Evolutionary conservation across 2,329 filamentous ascomycete genomes (phyloP).

Genomic region (Clonostachys byssicola): DNA sequence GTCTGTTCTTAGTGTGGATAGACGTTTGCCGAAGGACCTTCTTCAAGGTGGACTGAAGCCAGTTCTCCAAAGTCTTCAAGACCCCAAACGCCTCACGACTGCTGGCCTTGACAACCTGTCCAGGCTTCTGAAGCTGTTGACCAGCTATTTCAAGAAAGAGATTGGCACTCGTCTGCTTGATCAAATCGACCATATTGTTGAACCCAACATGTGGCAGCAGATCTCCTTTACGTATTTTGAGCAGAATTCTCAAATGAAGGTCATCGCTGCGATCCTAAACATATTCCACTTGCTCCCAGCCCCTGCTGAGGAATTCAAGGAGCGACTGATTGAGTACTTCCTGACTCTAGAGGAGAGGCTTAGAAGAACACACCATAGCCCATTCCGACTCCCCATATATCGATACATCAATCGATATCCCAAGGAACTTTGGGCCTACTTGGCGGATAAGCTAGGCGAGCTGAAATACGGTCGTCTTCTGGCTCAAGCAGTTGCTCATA

Average conservation of each 20-base stretch:
- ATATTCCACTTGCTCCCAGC: constrained; percentile 95
- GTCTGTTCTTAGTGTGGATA: constrained; percentile 80
- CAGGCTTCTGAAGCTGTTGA: constrained; percentile 82
- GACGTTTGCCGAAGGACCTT: constrained; percentile 91
- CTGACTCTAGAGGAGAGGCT: constrained; percentile 82
- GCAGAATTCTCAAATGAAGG: constrained; percentile 87
- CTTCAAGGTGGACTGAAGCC: constrained; percentile 90
- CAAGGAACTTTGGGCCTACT: constrained; percentile 78
- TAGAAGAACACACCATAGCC: constrained; percentile 82
- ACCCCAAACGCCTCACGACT: constrained; percentile 84
- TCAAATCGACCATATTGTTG: constrained; percentile 87
- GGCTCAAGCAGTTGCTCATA: constrained; percentile 76
- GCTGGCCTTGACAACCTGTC: constrained; percentile 89
- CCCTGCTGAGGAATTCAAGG: constrained; percentile 87
- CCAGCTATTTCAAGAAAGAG: constrained; percentile 98
- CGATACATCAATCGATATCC: constrained; percentile 93
- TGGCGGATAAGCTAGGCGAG: constrained; percentile 76
- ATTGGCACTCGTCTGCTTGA: constrained; percentile 92
- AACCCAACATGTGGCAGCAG: constrained; percentile 74
- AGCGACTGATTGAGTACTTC: constrained; percentile 84
- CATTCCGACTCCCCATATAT: constrained; percentile 85
- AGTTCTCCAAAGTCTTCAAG: constrained; percentile 94
- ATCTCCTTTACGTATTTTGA: constrained; percentile 94
- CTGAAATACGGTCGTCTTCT: constrained; percentile 87
- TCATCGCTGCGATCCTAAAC: constrained; percentile 91